Percentiles rank a stretch among this genome's conserved stretches.
Evolutionary conservation across 1,139 yeast genomes (phyloP).

Genomic region (Kurtzmaniella quercitrusa): DNA sequence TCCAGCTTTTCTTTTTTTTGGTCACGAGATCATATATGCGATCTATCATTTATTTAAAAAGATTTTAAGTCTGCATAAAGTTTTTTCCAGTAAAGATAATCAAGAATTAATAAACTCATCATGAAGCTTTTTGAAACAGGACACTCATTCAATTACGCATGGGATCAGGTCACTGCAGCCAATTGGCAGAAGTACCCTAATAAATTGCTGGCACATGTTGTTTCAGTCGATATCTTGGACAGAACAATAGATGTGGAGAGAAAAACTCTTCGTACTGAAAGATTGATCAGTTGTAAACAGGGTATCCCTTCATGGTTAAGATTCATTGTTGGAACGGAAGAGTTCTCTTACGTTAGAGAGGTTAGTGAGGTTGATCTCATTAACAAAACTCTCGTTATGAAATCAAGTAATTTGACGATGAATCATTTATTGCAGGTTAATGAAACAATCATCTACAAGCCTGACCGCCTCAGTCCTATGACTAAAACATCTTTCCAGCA

Average conservation of each 20-base stretch:
- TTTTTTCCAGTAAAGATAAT: too few relatives aligned
- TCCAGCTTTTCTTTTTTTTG: too few relatives aligned
- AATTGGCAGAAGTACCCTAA: conserved; percentile 97
- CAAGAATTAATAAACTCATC: too few relatives aligned
- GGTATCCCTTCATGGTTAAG: conserved; percentile 81
- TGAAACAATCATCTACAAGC: conserved; percentile 78
- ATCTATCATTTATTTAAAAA: too few relatives aligned
- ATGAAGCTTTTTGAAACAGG: conserved; percentile 78
- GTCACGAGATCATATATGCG: too few relatives aligned
- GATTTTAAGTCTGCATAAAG: too few relatives aligned
- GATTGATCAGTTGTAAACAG: conserved; percentile 87
- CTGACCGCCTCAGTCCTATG: conserved; percentile 52
- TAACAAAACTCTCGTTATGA: conserved; percentile 63
- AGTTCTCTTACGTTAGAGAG: conserved; percentile 80
- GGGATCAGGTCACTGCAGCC: conserved; percentile 96
- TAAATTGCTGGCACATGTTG: conserved; percentile 88
- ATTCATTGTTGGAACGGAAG: conserved; percentile 68
- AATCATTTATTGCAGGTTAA: conserved; percentile 70
- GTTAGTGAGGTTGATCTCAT: conserved; percentile 77
- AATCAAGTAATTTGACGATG: conserved; percentile 87
- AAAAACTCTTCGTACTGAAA: conserved; percentile 68
- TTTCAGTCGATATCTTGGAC: conserved; percentile 83
- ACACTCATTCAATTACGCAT: conserved; percentile 73
- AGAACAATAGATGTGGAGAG: conserved; percentile 60
- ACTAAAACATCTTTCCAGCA: conserved; percentile 66